Conservation (phyloP, 352 stramenopile genomes). For the Globisporangium paroecandrum region DNA sequence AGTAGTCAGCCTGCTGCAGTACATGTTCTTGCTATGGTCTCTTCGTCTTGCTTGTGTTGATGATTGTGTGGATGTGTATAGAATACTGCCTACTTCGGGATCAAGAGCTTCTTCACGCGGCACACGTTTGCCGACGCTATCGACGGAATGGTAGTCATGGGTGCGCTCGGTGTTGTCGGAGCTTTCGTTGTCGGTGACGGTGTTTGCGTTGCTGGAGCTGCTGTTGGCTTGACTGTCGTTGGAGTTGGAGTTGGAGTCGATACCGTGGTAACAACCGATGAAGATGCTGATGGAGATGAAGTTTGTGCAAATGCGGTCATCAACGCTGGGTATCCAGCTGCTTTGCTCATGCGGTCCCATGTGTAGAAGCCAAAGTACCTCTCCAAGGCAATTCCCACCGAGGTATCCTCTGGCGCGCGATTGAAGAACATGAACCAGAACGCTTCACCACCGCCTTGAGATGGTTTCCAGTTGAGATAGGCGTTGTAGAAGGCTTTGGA, state of each 20-base stretch:
- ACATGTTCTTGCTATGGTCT: not conserved
- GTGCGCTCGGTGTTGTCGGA: not conserved
- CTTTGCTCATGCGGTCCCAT: slow-evolving; percentile 18
- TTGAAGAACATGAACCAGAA: slow-evolving; percentile 88
- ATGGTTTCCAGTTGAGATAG: slow-evolving; percentile 59
- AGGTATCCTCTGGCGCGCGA: slow-evolving; percentile 42
- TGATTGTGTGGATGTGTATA: not conserved
- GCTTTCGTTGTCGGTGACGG: slow-evolving; percentile 4
- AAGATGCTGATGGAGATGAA: not conserved
- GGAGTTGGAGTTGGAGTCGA: slow-evolving; percentile 5
- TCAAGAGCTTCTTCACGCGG: slow-evolving; percentile 36
- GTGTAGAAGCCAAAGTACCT: slow-evolving; percentile 78
- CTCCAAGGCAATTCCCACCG: slow-evolving; percentile 50
- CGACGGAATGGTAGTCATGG: slow-evolving; percentile 5
- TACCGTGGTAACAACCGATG: slow-evolving; percentile 4
- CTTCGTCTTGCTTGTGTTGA: not conserved
- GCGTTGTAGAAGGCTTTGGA: slow-evolving; percentile 56
- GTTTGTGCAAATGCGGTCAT: slow-evolving; percentile 5
- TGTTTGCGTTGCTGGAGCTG: slow-evolving; percentile 2
- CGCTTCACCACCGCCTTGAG: slow-evolving; percentile 33
- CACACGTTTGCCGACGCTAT: slow-evolving; percentile 22
- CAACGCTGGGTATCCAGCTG: slow-evolving; percentile 4
- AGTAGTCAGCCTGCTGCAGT: not conserved
- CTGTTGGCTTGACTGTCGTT: slow-evolving; percentile 1
- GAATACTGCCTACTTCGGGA: slow-evolving; percentile 9